Evolutionary conservation across 108 stramenopile genomes (phyloP), one percentile per base, ranked within the genome.

Genomic region (Seminavis robusta): DNA sequence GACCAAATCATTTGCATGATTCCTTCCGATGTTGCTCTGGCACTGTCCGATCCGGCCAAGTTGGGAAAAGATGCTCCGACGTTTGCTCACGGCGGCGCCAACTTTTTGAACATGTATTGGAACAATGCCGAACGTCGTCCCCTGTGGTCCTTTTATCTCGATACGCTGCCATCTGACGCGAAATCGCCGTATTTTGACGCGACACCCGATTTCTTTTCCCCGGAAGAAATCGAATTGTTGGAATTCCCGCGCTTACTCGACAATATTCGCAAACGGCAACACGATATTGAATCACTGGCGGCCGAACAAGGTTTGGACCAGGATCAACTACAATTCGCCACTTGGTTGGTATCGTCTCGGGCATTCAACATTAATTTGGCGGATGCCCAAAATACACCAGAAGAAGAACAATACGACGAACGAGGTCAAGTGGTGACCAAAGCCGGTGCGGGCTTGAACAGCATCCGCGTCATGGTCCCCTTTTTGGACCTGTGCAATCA

Each of bases 401-500:
- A 36, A 7, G 56, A 33, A 16, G 60, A 30, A 9, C 20, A 50
- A 13, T 23, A 42, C 9, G 83, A 84, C 37, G 81, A 83, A 17
- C 45, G 49, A 31, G 69, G 73, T 3, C 71, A 70, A 34, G 53
- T 72, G 24, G 53, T 78, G 8, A 50, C 67, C 0, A 68, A 71
- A 27, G 47, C 65, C 1, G 60, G 63, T 1, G 41, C 52, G 47
- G 43, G 38, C n/a, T 21, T 43, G n/a, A 79, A 82, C 48, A 41
- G 47, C 3, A 38, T 80, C 21, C 50, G 78, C 16, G 78, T 87
- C 0, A 42, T 87, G 42, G 48, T 87, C 3, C 81, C 86, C 7
- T 83, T 74, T 49, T 51, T 87, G 19, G 86, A 87, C 39, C 71
- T 87, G 63, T 66, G 67, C 3, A 87, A 87, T 63, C 86, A 87